Evolutionary conservation across 2,329 filamentous ascomycete species (phyloP), one percentile per base, ranked within the genome.

Genomic region (Cercospora janseana): DNA sequence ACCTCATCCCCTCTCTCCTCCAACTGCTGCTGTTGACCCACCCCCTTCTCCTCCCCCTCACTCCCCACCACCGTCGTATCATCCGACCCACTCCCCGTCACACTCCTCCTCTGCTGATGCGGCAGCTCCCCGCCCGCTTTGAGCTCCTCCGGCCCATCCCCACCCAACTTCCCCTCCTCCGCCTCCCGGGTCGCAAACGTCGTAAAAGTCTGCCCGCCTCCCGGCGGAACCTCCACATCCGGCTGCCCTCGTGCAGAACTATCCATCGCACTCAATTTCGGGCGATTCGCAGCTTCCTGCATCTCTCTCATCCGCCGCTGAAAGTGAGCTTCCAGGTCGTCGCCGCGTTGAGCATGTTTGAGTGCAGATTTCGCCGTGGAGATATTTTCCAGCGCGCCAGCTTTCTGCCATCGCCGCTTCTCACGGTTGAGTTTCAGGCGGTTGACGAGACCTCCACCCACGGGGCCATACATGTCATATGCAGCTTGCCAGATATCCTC

Each of bases 341-440:
- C 54, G 34, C 65, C 60, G 13, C 60, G 46, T 28, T 62, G 59
- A 9, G 53, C 41, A 4, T 58, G 60, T 20, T 59, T 37, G 12
- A 68, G 46, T 1, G 66, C 64, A 6, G 58, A 45, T 6, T 63
- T 49, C 2, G 66, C 63, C 2, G 64, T 64, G n/a, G 57, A 50
- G 12, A 64, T 58, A 28, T 66, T 68, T 49, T 68, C 66, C 6
- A 68, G 48, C 12, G 64, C 66, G 6, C 66, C 66, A 12, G 63
- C 61, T 13, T 60, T 55, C 13, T 59, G 59, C 65, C 65, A 68
- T 15, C 51, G 46, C 26, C 57, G 57, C 52, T 59, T 66, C 55
- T 64, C 63, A 5, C 51, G 47, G 10, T 51, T 32, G 2, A 63
- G 41, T 13, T 56, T 58, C 28, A 64, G 49, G 12, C 55, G 51